These are phyloP conservation scores for Acer saccharum DNA, from an alignment of 345 rosid species.

Conservation along the genomic window DNA sequence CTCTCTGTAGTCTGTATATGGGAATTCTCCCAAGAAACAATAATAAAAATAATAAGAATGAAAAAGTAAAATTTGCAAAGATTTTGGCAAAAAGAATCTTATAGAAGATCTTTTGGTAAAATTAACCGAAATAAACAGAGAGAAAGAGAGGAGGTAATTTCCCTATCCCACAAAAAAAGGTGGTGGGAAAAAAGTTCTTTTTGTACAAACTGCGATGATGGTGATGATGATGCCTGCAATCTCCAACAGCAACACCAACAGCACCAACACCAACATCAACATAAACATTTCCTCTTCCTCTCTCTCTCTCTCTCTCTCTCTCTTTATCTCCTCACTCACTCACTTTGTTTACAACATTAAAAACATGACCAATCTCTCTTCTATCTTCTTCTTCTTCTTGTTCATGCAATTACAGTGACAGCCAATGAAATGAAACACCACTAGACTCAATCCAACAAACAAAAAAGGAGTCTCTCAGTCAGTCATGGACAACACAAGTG, in stretches of 20 bases:
- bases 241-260: slow-evolving; percentile 41
- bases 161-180: slow-evolving; percentile 48
- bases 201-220: slow-evolving; percentile 57
- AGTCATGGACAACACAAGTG: slow-evolving; percentile 47
- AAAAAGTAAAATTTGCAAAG: neutral
- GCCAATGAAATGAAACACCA: slow-evolving; percentile 19
- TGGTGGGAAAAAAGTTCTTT: slow-evolving; percentile 57
- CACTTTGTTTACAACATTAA: neutral
- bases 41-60: neutral
- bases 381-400: slow-evolving; percentile 14
- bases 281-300: slow-evolving; percentile 13
- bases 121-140: neutral
- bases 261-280: slow-evolving; percentile 16
- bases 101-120: neutral
- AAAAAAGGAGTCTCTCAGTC: neutral
- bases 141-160: slow-evolving; percentile 4
- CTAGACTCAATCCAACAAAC: neutral
- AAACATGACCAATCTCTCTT: slow-evolving; percentile 32
- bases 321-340: no score
- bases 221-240: slow-evolving; percentile 62
- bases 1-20: no score
- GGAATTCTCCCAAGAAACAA: neutral
- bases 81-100: neutral
- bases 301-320: slow-evolving; percentile 2
- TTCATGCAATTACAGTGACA: slow-evolving; percentile 26